Percentiles rank a stretch among this genome's conserved stretches.
These are phyloP conservation scores for Coccinonectria pachysandricola DNA, from an alignment of 2,329 filamentous ascomycete species.

Conservation along the genomic window DNA sequence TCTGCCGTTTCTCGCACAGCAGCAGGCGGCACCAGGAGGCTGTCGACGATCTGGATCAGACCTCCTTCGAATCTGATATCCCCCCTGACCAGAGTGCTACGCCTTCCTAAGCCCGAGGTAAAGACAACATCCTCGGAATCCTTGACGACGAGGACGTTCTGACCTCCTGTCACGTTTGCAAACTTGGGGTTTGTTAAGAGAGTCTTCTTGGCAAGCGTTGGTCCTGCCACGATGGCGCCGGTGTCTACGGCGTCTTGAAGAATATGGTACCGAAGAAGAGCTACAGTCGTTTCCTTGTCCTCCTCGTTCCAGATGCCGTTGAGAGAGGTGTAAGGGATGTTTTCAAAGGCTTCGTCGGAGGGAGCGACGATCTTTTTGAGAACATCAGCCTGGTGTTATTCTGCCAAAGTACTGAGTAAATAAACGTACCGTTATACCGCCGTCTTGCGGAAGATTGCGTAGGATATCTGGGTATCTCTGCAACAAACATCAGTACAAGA, in stretches of 20 bases:
- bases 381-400: no score
- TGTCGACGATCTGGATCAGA: constrained; percentile 42
- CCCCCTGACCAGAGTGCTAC: constrained; percentile 29
- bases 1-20: constrained; percentile 38
- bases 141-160: constrained; percentile 36
- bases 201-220: constrained; percentile 31
- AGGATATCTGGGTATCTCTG: constrained; percentile 31
- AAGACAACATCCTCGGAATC: constrained; percentile 34
- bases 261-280: constrained; percentile 52
- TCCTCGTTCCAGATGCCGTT: constrained; percentile 35
- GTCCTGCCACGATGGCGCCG: constrained; percentile 25
- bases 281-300: constrained; percentile 32
- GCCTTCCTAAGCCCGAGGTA: constrained; percentile 38
- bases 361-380: constrained; percentile 46
- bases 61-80: constrained; percentile 40
- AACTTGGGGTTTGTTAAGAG: constrained; percentile 31
- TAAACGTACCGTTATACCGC: constrained; percentile 33
- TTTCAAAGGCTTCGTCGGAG: constrained; percentile 45
- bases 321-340: constrained; percentile 41
- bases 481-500: no score
- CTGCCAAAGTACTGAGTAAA: constrained; percentile 1
- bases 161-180: constrained; percentile 40
- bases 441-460: constrained; percentile 31
- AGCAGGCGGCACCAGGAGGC: constrained; percentile 38
- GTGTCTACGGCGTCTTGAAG: constrained; percentile 39